Evolutionary conservation across 2,329 filamentous ascomycete species (phyloP), one percentile per base, ranked within the genome.

Genomic region (Annulohypoxylon truncatum): DNA sequence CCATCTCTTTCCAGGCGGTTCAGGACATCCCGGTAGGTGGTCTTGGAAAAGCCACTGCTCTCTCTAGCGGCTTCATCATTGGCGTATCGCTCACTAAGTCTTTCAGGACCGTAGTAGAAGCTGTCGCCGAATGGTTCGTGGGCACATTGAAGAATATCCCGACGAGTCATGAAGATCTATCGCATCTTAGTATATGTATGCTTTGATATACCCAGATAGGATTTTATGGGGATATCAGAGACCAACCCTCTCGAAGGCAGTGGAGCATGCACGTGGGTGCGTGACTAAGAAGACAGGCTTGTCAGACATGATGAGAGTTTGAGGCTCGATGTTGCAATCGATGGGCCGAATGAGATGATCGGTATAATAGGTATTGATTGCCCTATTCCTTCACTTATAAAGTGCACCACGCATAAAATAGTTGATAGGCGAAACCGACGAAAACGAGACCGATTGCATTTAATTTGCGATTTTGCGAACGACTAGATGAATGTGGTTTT

Each of bases 41-140:
- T 89, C 52, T 90, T 78, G 44, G 84, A 80, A 74, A 92, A 93
- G 57, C 92, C 92, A 70, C 88, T 91, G 73, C 85, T 80, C 60
- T 82, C 74, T 63, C 89, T 83, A 31, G 80, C 79, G 40, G 80
- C 79, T 54, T 79, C 79, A 70, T 97, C 92, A 46, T 91, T 78
- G 75, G 90, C 90, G 77, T 93, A 99, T 74, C 96, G 89, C 55
- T 87, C 82, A 75, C 92, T 90, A 72, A 98, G 85, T 72, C 93
- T 87, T 82, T 99, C 96, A 5, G 95, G 94, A 55, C 96, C 95
- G 77, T 91, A 98, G 82, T 98, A 98, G 78, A 95, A 98, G 66
- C 94, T 92, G 81, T 98, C 96, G 57, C 95, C 95, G 80, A 98
- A 98, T 4, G 96, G 96, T 82, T 99, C 96, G 79, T 98, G 96